Percentiles rank a stretch among this genome's conserved stretches.
Conservation (phyloP, 192 early-diverging fungal genomes). For the Linnemannia schmuckeri region DNA sequence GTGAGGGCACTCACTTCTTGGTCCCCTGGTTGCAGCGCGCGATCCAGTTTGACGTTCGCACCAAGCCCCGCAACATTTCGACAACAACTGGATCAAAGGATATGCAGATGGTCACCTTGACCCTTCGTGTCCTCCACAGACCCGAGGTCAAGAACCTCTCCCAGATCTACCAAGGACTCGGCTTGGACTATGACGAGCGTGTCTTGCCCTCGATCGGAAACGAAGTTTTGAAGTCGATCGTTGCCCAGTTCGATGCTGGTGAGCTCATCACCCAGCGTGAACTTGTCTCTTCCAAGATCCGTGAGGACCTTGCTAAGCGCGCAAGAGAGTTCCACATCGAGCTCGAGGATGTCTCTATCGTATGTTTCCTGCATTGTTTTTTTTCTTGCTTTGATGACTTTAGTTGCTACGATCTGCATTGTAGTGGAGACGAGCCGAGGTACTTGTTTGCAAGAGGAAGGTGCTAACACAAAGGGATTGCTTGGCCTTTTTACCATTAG, state of each 20-base stretch:
- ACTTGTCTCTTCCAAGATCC: conserved; percentile 89
- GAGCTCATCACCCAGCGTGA: conserved; percentile 99
- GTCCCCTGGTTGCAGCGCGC: conserved; percentile 96
- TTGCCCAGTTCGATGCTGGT: conserved; percentile 98
- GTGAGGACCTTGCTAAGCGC: conserved; percentile 92
- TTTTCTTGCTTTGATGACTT: neutral
- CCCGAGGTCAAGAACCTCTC: conserved; percentile 84
- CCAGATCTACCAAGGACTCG: conserved; percentile 90
- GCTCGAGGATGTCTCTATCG: conserved; percentile 98
- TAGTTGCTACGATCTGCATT: neutral
- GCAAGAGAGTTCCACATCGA: conserved; percentile 96
- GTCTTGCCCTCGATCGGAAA: conserved; percentile 99
- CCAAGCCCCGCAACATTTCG: conserved; percentile 95
- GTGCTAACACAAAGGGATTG: neutral
- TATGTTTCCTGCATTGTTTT: conserved; percentile 54
- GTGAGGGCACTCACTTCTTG: conserved; percentile 98
- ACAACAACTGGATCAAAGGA: conserved; percentile 99
- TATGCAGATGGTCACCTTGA: conserved; percentile 99
- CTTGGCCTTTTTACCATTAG: conserved; percentile 44
- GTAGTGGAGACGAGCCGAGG: neutral
- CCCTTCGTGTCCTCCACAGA: conserved; percentile 91
- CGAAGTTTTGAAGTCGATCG: conserved; percentile 98
- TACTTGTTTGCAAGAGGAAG: neutral
- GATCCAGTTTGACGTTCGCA: conserved; percentile 92
- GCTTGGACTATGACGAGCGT: conserved; percentile 96